phyloP scores from a whole-genome alignment of 2,329 filamentous ascomycete species.

The Fusarium sp. region DNA sequence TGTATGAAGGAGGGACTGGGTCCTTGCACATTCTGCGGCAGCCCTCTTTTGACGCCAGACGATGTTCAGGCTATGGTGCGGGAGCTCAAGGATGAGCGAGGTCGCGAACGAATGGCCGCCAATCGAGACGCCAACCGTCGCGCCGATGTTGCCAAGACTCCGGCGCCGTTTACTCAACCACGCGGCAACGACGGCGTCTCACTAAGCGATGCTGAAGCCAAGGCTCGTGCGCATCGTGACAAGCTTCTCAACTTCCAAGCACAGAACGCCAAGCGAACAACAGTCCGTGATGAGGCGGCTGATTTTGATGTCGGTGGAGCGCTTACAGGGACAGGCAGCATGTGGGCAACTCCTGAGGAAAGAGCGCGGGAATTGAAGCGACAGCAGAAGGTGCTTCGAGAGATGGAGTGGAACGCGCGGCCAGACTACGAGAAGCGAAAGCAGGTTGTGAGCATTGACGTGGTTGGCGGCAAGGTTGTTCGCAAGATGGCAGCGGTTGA shows the following conservation, averaged over 20 bases:
- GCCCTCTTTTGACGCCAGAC: conserved; percentile 75
- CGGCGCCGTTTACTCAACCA: conserved; percentile 70
- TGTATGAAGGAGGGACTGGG: conserved; percentile 95
- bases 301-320: conserved; percentile 68
- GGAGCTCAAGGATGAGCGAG: conserved; percentile 86
- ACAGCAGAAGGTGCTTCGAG: conserved; percentile 85
- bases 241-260: conserved; percentile 85
- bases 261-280: conserved; percentile 86
- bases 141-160: conserved; percentile 73
- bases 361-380: conserved; percentile 85
- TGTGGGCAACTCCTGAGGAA: conserved; percentile 89
- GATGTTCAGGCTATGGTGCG: conserved; percentile 90
- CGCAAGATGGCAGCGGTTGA: conserved; percentile 76
- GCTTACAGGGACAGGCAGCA: conserved; percentile 62
- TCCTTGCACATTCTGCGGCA: conserved; percentile 91
- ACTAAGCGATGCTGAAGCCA: conserved; percentile 71
- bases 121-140: conserved; percentile 79
- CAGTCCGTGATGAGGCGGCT: conserved; percentile 85
- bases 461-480: conserved; percentile 82
- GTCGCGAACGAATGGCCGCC: conserved; percentile 84
- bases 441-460: conserved; percentile 86
- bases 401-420: conserved; percentile 86
- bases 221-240: conserved; percentile 83
- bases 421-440: conserved; percentile 91
- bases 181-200: conserved; percentile 54